Conservation (phyloP, 306 rosid species). For the Malus asiatica region DNA sequence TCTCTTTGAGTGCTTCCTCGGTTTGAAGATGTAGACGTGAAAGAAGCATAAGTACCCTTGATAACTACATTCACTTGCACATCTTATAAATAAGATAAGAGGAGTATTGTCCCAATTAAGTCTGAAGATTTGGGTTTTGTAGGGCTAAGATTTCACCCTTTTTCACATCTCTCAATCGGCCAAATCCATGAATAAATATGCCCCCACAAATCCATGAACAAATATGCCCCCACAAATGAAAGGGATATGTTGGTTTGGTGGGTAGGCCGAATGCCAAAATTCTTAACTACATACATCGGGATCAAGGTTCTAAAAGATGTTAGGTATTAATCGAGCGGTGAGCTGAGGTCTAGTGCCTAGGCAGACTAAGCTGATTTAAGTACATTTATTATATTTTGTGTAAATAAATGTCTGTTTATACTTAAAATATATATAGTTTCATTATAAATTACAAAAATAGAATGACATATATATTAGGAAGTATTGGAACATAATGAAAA, state of each 20-base stretch:
- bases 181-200: not conserved
- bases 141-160: conserved; percentile 5
- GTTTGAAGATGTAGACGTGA: not conserved
- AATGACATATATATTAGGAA: no score
- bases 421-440: no score
- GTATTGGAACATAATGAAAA: no score
- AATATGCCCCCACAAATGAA: conserved; percentile 10
- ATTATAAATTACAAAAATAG: no score
- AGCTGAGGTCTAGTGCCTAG: no score
- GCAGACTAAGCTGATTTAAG: accelerated
- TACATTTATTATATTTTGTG: no score
- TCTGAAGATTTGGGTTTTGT: not conserved
- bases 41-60: conserved; percentile 2
- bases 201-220: not conserved
- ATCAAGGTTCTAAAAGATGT: no score
- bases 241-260: conserved; percentile 19
- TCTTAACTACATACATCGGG: conserved; percentile 4
- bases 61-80: conserved; percentile 11
- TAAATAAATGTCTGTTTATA: no score
- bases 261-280: conserved; percentile 11
- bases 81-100: conserved; percentile 13
- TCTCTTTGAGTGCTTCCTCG: not conserved
- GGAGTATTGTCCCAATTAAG: not conserved
- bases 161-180: not conserved
- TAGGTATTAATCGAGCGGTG: no score